These are phyloP conservation scores for Russula griseocarnosa DNA, from an alignment of 768 basidiomycete genomes.

Conservation along the genomic window DNA sequence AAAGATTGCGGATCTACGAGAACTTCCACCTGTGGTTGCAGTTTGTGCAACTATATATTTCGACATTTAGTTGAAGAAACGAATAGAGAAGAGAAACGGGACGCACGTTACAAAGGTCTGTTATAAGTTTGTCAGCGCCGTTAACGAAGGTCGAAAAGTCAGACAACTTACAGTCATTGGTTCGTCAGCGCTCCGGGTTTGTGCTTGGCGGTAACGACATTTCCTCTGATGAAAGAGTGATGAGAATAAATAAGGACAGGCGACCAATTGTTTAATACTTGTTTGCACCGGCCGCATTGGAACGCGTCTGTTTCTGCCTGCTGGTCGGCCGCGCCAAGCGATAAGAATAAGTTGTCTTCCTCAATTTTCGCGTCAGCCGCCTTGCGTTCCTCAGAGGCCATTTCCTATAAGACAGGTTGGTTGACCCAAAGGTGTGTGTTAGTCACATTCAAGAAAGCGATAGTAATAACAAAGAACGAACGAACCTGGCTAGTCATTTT, in stretches of 20 bases:
- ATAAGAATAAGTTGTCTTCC: constrained; percentile 84
- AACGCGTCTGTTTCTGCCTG: constrained; percentile 97
- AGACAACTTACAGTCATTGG: constrained; percentile 82
- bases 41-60: constrained; percentile 51
- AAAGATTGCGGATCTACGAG: constrained; percentile 38
- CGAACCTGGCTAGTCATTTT: constrained; percentile 78
- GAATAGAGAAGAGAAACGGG: constrained; percentile 2
- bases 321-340: constrained; percentile 82
- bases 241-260: neutral
- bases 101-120: constrained; percentile 87
- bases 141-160: constrained; percentile 17
- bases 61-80: constrained; percentile 12
- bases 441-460: too few relatives aligned
- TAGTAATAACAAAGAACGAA: constrained; percentile 1
- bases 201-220: constrained; percentile 91
- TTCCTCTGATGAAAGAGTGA: constrained; percentile 51
- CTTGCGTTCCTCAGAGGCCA: constrained; percentile 92
- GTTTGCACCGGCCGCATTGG: constrained; percentile 94
- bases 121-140: constrained; percentile 3
- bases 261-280: constrained; percentile 43
- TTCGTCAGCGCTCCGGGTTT: constrained; percentile 96
- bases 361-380: constrained; percentile 77
- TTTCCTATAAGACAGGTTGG: constrained; percentile 59
- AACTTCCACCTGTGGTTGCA: constrained; percentile 71
- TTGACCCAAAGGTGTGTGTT: neutral